Evolutionary conservation across 1,139 yeast genomes (phyloP), one percentile per base, ranked within the genome.

Genomic region (Candida frijolesensis): DNA sequence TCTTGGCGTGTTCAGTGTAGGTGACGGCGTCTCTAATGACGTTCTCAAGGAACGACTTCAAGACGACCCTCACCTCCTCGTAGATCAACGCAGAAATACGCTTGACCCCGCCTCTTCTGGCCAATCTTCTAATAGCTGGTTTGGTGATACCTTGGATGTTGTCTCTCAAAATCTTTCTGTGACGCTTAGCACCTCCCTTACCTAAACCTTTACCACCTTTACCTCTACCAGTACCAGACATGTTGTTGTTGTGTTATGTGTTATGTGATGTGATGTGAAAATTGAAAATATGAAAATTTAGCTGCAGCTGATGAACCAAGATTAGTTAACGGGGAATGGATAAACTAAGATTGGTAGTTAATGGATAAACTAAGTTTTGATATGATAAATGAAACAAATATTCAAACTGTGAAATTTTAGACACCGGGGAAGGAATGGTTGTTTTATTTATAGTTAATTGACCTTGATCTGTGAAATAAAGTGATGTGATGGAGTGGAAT

Each of bases 51-150:
- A 92, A 94, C 56, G 96, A 83, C 82, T 92, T 92, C 65, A 94
- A 84, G 65, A 94, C 98, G 63, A 89, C 94, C 82, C 99, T 90
- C 69, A 95, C 97, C 83, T 92, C 97, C 81, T 94, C 98, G 83
- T 94, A 94, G 76, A 94, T 92, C 74, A 92, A 83, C 72, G 97
- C 98, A 60, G 98, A 92, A 68, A 94, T 94, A 88, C 98, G 97
- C 87, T 94, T 94, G 72, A 94, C 99, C 89, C 99, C 99, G 82
- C 99, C 99, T 89, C 99, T 91, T 87, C 99, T 92, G 56, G 99
- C 99, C 70, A 94, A 87, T 89, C 99, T 92, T 83, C 99, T 91
- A 74, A 94, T 94, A 70, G 99, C 99, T 74, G 99, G 99, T 85
- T 94, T 94, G 60, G 99, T 94, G 73, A 94, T 92, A 83, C 99